Evolutionary conservation across 1,284 basidiomycete genomes (phyloP).

Genomic region (Ceratobasidium sp.): DNA sequence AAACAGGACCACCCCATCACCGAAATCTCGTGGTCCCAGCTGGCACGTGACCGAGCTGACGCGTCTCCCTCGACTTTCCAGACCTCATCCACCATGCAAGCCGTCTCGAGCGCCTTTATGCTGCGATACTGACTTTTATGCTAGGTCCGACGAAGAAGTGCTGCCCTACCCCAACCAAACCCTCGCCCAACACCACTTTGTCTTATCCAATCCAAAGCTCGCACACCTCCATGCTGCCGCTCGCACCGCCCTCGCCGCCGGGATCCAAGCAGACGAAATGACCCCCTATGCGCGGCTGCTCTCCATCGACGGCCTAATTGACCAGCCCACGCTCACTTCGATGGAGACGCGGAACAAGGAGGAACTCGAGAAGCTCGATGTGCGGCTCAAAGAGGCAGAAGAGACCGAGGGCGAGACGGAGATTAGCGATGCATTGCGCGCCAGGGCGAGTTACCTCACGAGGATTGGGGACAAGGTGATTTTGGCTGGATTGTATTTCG

Average conservation of each 20-base stretch:
- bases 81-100: conserved; percentile 35
- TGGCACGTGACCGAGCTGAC: conserved; percentile 44
- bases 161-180: conserved; percentile 87
- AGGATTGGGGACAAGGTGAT: conserved; percentile 91
- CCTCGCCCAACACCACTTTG: conserved; percentile 81
- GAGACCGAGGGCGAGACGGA: conserved; percentile 95
- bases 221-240: conserved; percentile 74
- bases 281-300: conserved; percentile 71
- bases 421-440: conserved; percentile 86
- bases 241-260: conserved; percentile 72
- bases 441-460: conserved; percentile 88
- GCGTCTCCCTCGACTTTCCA: conserved; percentile 35
- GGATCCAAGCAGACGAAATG: conserved; percentile 92
- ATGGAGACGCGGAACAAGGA: conserved; percentile 82
- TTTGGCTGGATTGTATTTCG: conserved; percentile 14
- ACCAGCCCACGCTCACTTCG: conserved; percentile 69
- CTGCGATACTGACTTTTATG: neutral
- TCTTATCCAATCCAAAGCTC: conserved; percentile 71
- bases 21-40: conserved; percentile 50
- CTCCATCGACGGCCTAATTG: conserved; percentile 53
- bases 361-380: conserved; percentile 81
- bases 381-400: conserved; percentile 84
- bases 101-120: neutral
- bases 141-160: conserved; percentile 72
- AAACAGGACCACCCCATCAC: neutral